These are phyloP conservation scores for Boletus vermiculosoides DNA, from an alignment of 768 basidiomycete species.

Conservation along the genomic window DNA sequence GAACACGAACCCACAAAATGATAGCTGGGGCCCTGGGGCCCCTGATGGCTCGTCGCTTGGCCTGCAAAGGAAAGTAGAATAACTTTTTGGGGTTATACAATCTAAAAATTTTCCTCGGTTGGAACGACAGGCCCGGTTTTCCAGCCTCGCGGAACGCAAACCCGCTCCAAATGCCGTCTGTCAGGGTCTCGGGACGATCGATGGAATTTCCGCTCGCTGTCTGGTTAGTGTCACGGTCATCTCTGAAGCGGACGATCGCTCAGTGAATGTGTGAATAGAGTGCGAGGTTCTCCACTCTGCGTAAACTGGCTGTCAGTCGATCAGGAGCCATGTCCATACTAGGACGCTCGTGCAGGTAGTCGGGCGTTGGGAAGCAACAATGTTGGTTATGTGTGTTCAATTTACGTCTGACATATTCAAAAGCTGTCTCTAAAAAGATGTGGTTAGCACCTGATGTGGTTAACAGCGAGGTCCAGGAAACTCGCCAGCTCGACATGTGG, in stretches of 20 bases:
- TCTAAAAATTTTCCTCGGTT: conserved; percentile 5
- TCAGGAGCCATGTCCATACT: background rate
- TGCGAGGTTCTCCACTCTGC: background rate
- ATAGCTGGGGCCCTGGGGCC: background rate
- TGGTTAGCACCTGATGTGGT: conserved; percentile 8
- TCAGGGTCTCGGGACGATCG: background rate
- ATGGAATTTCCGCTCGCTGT: conserved; percentile 1
- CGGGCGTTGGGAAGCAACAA: conserved; percentile 4
- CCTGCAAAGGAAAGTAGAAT: conserved; percentile 17
- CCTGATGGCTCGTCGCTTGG: conserved; percentile 4
- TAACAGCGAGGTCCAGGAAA: background rate
- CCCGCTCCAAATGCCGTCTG: background rate
- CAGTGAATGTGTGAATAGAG: conserved; percentile 4
- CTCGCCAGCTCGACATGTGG: conserved; percentile 22
- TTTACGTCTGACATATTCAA: conserved; percentile 26
- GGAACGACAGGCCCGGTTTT: background rate
- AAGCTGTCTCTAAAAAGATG: background rate
- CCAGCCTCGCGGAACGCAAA: conserved; percentile 6
- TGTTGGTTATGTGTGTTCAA: conserved; percentile 7
- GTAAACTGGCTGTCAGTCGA: conserved; percentile 11
- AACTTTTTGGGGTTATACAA: background rate
- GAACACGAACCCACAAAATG: conserved; percentile 9
- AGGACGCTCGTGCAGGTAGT: background rate
- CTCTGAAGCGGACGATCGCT: conserved; percentile 4
- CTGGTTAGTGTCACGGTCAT: background rate